Evolutionary conservation across 495 filamentous ascomycete genomes (phyloP).

Genomic region (Penicillium canariense): DNA sequence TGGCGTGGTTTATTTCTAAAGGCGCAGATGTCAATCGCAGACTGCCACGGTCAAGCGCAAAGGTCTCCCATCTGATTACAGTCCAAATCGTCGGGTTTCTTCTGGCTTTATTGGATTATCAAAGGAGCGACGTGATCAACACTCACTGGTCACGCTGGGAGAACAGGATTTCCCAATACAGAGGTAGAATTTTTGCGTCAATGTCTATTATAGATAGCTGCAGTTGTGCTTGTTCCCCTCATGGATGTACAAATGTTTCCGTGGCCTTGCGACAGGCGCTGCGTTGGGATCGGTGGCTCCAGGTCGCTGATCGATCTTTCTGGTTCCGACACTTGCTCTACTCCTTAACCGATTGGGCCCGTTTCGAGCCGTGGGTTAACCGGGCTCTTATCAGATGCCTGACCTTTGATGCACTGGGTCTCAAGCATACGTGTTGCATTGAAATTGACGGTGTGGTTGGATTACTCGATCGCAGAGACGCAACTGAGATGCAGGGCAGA

Average conservation of each 20-base stretch:
- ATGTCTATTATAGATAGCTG: neutral
- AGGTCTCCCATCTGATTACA: neutral
- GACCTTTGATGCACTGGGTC: neutral
- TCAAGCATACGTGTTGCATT: conserved; percentile 1
- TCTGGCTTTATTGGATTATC: neutral
- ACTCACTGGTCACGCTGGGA: neutral
- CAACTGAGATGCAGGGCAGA: neutral
- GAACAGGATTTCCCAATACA: neutral
- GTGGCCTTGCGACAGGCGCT: neutral
- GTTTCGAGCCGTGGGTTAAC: neutral
- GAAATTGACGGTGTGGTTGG: neutral
- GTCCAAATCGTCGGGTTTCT: neutral
- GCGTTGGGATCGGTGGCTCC: neutral
- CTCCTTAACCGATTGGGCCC: neutral
- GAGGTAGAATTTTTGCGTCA: neutral
- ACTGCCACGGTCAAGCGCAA: neutral
- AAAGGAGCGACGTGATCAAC: neutral
- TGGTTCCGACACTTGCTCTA: neutral
- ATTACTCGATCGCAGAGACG: neutral
- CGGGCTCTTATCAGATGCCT: neutral
- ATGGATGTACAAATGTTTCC: neutral
- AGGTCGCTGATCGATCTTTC: neutral
- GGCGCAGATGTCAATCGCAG: neutral
- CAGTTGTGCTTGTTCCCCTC: neutral
- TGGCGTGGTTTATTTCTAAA: neutral